Percentiles rank a stretch among this genome's conserved stretches.
These are phyloP conservation scores for Alternaria brassicicola DNA, from an alignment of 2,329 filamentous ascomycete species.

Conservation along the genomic window DNA sequence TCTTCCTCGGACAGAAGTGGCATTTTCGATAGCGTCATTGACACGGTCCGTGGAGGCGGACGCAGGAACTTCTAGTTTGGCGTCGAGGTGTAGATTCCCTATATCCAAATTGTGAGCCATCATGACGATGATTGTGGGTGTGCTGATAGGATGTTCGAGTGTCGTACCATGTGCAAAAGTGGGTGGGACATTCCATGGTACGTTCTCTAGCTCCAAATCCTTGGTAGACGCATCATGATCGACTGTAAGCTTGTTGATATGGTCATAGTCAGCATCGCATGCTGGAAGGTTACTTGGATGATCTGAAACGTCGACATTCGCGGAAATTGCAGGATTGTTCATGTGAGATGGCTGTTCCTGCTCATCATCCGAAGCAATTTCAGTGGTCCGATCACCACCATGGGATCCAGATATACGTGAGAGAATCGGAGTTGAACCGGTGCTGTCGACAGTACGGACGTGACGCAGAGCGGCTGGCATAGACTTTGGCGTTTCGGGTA, in stretches of 20 bases:
- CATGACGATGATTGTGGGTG: slow-evolving; percentile 9
- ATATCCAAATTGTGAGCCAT: slow-evolving; percentile 16
- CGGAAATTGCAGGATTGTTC: background rate
- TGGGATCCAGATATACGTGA: background rate
- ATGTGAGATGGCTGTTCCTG: background rate
- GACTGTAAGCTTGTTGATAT: background rate
- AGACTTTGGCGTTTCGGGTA: slow-evolving; percentile 5
- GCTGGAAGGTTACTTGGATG: background rate
- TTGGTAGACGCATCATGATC: background rate
- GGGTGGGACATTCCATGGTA: background rate
- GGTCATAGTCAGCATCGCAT: background rate
- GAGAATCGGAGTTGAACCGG: slow-evolving; percentile 26
- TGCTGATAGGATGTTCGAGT: background rate
- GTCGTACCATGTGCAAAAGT: slow-evolving; percentile 21
- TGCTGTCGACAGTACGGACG: slow-evolving; percentile 31
- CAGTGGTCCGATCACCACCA: background rate
- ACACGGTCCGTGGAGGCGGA: background rate
- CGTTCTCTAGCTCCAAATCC: background rate
- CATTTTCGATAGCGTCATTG: background rate
- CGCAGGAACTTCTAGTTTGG: background rate
- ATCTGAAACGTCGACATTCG: background rate
- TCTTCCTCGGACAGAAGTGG: slow-evolving; percentile 14
- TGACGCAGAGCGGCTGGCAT: slow-evolving; percentile 14
- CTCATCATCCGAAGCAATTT: background rate
- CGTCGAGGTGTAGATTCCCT: slow-evolving; percentile 7